Conservation (phyloP, 78 protist genomes). For the Speleostelium caveatum region DNA sequence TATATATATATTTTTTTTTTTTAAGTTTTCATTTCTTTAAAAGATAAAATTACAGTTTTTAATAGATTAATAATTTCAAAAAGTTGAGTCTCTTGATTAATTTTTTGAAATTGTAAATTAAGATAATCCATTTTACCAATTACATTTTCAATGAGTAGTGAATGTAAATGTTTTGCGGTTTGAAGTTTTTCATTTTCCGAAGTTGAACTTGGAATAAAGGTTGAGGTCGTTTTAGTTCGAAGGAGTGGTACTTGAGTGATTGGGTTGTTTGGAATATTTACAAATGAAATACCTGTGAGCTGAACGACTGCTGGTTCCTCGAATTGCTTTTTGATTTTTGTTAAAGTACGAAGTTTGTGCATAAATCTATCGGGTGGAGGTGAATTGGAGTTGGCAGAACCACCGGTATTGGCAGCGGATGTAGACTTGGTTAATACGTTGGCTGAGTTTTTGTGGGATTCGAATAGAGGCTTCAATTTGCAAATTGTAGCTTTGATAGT, state of each 20-base stretch:
- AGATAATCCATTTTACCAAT: slow-evolving; percentile 2
- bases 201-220: not conserved
- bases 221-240: not conserved
- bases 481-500: slow-evolving; percentile 1
- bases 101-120: not conserved
- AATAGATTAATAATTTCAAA: slow-evolving; percentile 33
- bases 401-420: not conserved
- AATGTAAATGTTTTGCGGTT: not conserved
- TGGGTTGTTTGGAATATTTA: not conserved
- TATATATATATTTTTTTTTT: not conserved
- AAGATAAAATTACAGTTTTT: slow-evolving; percentile 6
- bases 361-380: too few species aligned
- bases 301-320: slow-evolving; percentile 7
- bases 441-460: not conserved
- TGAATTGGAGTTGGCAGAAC: too few species aligned
- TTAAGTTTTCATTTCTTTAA: slow-evolving; percentile 17
- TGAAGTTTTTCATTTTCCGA: not conserved
- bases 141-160: not conserved
- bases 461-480: not conserved
- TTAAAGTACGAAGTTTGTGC: not conserved
- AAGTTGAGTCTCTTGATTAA: slow-evolving; percentile 12
- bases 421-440: not conserved
- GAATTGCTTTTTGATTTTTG: slow-evolving; percentile 24
- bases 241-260: not conserved
- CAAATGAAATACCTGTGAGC: slow-evolving; percentile 9